Evolutionary conservation across 2,329 filamentous ascomycete genomes (phyloP).

Genomic region (Pseudocercospora ulei): DNA sequence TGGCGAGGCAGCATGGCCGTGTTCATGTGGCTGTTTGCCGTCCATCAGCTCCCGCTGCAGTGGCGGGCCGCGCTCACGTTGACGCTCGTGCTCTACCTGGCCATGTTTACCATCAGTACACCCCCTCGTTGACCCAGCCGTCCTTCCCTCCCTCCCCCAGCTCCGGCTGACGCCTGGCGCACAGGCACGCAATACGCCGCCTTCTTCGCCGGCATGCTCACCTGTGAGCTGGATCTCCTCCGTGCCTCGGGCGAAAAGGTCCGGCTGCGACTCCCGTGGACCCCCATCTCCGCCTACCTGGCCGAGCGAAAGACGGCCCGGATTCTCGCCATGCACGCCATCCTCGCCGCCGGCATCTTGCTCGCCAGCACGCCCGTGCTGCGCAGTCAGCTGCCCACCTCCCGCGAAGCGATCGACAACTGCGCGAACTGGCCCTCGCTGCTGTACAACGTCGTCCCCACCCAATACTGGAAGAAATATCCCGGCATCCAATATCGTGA

Average conservation of each 20-base stretch:
- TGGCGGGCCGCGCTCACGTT: constrained; percentile 14
- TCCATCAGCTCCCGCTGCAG: constrained; percentile 30
- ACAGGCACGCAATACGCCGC: constrained; percentile 50
- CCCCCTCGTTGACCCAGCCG: not conserved
- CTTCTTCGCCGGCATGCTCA: constrained; percentile 53
- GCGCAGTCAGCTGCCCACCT: not conserved
- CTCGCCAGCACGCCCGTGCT: constrained; percentile 13
- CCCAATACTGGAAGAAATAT: constrained; percentile 9
- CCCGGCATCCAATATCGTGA: constrained; percentile 7
- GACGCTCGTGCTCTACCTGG: constrained; percentile 17
- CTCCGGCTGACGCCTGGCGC: not conserved
- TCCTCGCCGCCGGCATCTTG: constrained; percentile 15
- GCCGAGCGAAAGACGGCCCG: constrained; percentile 4
- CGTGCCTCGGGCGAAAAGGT: constrained; percentile 33
- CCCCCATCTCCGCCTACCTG: constrained; percentile 7
- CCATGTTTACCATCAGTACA: constrained; percentile 6
- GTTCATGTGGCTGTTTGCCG: constrained; percentile 48
- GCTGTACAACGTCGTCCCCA: constrained; percentile 6
- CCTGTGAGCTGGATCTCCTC: constrained; percentile 52
- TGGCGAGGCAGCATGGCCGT: constrained; percentile 54
- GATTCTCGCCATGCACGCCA: constrained; percentile 13
- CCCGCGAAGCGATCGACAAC: constrained; percentile 6
- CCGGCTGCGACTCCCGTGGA: constrained; percentile 15
- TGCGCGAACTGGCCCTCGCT: constrained; percentile 12
- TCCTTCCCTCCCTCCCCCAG: not conserved